Evolutionary conservation across 495 filamentous ascomycete genomes (phyloP), one percentile per base, ranked within the genome.

Genomic region (Cetradonia linearis): DNA sequence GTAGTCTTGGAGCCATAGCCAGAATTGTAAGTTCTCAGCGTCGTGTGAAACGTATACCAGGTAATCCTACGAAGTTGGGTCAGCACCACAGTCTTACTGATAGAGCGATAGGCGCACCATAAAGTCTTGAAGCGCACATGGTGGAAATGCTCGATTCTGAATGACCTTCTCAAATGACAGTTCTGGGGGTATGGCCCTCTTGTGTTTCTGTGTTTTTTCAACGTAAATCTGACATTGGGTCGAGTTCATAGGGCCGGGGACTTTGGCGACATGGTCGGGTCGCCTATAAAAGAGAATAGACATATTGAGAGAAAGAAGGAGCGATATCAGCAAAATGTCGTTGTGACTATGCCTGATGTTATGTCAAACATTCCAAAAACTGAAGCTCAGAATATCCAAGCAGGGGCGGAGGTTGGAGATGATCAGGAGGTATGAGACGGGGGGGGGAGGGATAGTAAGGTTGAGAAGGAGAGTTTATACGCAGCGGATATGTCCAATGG

Each of bases 11-110:
- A 77, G 73, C 77, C 78, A 80, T 8, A 79, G 70, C 60, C 76
- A 79, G 69, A 80, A 80, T 59, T 79, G 78, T 30, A 80, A 72
- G 48, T 72, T 71, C 65, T 79, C 77, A 49, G 78, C 76, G 55
- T 71, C 72, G 57, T 71, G 71, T 50, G 73, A 70, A 20, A 77
- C 69, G 63, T 78, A 76, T 30, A 71, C 60, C 9, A 79, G 68
- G 62, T 79, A 80, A 66, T 77, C 72, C 67, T 70, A 55, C 20
- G n/a, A n/a, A 16, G n/a, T 48, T 46, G 1, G 34, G n/a, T 63
- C 25, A 59, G 59, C 52, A 46, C 62, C 58, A 31, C 28, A 9
- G 18, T 6, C 49, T 18, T 33, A 10, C 20, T 10, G 23, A 31
- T 36, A 20, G 5, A n/a, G n/a, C 4, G 20, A 13, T 34, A 42